Base-by-base conservation (phyloP, 768 basidiomycete species). In the Russula griseocarnosa region DNA sequence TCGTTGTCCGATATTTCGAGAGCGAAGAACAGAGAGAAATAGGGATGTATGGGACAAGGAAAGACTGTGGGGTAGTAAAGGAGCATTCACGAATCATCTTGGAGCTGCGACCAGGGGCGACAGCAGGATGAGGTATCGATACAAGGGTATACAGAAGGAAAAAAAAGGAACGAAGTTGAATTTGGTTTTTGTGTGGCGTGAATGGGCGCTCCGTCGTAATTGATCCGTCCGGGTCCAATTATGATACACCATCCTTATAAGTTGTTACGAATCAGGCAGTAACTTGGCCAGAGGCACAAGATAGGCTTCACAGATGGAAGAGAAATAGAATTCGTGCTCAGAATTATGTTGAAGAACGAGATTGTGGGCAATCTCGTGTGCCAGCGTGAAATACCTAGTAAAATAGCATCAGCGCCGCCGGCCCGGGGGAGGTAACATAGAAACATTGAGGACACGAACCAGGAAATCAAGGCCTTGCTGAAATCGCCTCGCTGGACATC, bases 281-380 rank as follows among this genome's bases (percentile, higher is more conserved):
- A 67, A 18, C 36, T 20, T 40, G 46, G 57, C n/a, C n/a, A 86
- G 74, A 22, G 74, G 70, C 56, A 78, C 66, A 28, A 87, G 71
- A 70, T 82, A 80, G 40, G 79, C 82, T 75, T 97, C 92, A 66
- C 90, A 91, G 22, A 98, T 89, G 7, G 90, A 86, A 34, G 92
- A 92, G 70, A 96, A 94, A 74, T 92, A 97, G 73, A 97, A 98
- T 67, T 94, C 92, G 67, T 96, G 94, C 71, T 94, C 88, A 0
- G 91, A 86, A 73, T 96, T 94, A 70, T 97, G 95, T 0, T 84
- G 83, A 47, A 85, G 80, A 16, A 95, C 87, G 3, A 97, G 77
- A 71, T 96, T 98, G 74, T 98, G 94, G 10, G 92, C 92, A 67
- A 94, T 90, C 71, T 94, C 94, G 73, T 97, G 96, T 0, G 95